phyloP scores from a whole-genome alignment of 108 stramenopile species.

The Schizochytrium sp. region DNA sequence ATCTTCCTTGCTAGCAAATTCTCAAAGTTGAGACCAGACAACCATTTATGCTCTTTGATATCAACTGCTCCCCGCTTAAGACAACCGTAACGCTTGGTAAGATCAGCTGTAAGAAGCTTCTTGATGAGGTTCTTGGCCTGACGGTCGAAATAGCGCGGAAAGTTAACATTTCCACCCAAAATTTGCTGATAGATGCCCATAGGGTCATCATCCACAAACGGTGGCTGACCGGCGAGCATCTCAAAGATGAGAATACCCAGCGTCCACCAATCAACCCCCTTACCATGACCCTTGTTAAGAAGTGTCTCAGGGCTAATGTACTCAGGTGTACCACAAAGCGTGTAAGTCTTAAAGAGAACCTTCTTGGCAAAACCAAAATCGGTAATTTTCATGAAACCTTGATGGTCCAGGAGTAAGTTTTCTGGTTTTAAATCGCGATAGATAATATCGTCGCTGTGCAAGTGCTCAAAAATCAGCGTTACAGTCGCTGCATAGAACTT shows the following conservation, averaged over 20 bases:
- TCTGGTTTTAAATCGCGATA: conserved; percentile 93
- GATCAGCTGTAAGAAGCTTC: conserved; percentile 81
- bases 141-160: conserved; percentile 81
- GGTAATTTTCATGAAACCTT: conserved; percentile 86
- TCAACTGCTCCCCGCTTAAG: conserved; percentile 84
- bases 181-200: conserved; percentile 85
- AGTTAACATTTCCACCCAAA: conserved; percentile 80
- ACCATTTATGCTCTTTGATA: conserved; percentile 83
- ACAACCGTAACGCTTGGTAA: conserved; percentile 85
- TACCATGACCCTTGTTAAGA: conserved; percentile 90
- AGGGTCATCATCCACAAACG: conserved; percentile 86
- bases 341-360: conserved; percentile 85
- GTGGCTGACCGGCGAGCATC: conserved; percentile 90
- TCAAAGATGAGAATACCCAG: conserved; percentile 85
- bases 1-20: conserved; percentile 73
- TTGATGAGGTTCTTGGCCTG: conserved; percentile 83
- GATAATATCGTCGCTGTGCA: conserved; percentile 86
- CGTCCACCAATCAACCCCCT: conserved; percentile 92
- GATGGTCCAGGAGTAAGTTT: conserved; percentile 76
- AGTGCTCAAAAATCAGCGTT: conserved; percentile 87
- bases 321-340: conserved; percentile 95
- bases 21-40: conserved; percentile 78
- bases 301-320: conserved; percentile 92
- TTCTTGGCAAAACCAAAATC: conserved; percentile 90
- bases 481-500: conserved; percentile 77